Evolutionary conservation across 768 basidiomycete species (phyloP).

Genomic region (Ramaria sp.): DNA sequence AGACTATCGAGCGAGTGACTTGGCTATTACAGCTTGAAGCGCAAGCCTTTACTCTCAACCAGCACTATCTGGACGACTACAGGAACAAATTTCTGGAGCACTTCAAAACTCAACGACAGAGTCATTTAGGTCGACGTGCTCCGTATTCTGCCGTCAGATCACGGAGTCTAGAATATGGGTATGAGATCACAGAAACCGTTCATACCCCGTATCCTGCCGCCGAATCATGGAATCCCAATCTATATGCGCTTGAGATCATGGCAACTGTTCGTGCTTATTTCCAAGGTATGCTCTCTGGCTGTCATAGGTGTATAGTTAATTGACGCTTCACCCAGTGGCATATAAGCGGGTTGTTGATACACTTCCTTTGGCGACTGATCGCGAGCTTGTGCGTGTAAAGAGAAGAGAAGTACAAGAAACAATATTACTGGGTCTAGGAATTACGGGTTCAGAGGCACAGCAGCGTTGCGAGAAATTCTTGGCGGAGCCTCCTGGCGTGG

Average conservation of each 20-base stretch:
- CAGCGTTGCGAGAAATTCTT: slow-evolving; percentile 40
- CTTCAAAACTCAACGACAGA: slow-evolving; percentile 26
- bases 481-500: slow-evolving; percentile 37
- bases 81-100: slow-evolving; percentile 35
- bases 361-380: slow-evolving; percentile 45
- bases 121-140: slow-evolving; percentile 3
- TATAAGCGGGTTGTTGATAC: slow-evolving; percentile 52
- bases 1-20: slow-evolving; percentile 29
- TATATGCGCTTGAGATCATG: slow-evolving; percentile 53
- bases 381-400: slow-evolving; percentile 43
- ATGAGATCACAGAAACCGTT: too few relatives aligned
- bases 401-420: slow-evolving; percentile 33
- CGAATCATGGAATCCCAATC: slow-evolving; percentile 12
- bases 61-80: slow-evolving; percentile 39
- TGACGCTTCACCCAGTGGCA: slow-evolving; percentile 29
- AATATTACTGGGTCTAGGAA: slow-evolving; percentile 38
- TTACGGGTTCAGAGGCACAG: slow-evolving; percentile 37
- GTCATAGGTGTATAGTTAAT: background rate
- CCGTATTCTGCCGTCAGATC: too few relatives aligned
- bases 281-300: slow-evolving; percentile 34
- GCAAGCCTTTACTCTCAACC: slow-evolving; percentile 42
- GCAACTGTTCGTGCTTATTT: slow-evolving; percentile 65
- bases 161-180: too few relatives aligned
- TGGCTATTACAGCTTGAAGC: slow-evolving; percentile 43
- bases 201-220: too few relatives aligned